Percentiles rank a stretch among this genome's conserved stretches.
phyloP scores from a whole-genome alignment of 1,139 yeast genomes.

The Pichia cactophila region DNA sequence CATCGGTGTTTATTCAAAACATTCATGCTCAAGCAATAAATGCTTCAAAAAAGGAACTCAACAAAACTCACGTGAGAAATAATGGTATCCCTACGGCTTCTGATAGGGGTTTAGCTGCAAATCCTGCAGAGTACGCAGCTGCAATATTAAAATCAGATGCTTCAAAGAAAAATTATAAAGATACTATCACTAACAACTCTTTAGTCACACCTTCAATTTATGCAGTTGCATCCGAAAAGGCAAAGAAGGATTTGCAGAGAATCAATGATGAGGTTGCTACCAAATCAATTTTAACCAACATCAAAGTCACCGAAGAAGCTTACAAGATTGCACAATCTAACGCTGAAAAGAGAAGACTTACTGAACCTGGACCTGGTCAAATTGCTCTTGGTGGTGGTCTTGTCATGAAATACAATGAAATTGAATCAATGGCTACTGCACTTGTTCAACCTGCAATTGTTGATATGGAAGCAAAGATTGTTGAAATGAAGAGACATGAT shows the following conservation, averaged over 20 bases:
- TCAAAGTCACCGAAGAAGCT: slow-evolving; percentile 27
- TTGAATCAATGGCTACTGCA: slow-evolving; percentile 73
- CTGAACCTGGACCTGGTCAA: slow-evolving; percentile 31
- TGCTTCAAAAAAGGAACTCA: slow-evolving; percentile 10
- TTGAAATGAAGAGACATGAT: slow-evolving; percentile 30
- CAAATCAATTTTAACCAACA: slow-evolving; percentile 29
- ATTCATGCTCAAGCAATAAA: slow-evolving; percentile 13
- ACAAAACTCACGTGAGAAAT: slow-evolving; percentile 6
- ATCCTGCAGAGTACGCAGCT: slow-evolving; percentile 15
- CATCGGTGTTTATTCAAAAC: slow-evolving; percentile 12
- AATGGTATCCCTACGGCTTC: slow-evolving; percentile 15
- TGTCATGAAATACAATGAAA: slow-evolving; percentile 65
- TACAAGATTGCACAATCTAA: slow-evolving; percentile 59
- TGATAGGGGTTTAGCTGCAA: slow-evolving; percentile 13
- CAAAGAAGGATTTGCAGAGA: slow-evolving; percentile 41
- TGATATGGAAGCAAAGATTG: slow-evolving; percentile 60
- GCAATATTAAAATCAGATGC: slow-evolving; percentile 30
- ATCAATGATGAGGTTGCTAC: slow-evolving; percentile 34
- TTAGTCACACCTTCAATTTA: slow-evolving; percentile 50
- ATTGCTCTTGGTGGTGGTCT: slow-evolving; percentile 74
- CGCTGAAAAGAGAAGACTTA: slow-evolving; percentile 46
- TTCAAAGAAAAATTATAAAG: slow-evolving; percentile 17
- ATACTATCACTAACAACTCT: slow-evolving; percentile 27
- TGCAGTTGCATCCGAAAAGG: slow-evolving; percentile 54
- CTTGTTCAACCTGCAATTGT: slow-evolving; percentile 80